Base-by-base conservation (phyloP, 768 basidiomycete species). In the Lactifluus echinatus region DNA sequence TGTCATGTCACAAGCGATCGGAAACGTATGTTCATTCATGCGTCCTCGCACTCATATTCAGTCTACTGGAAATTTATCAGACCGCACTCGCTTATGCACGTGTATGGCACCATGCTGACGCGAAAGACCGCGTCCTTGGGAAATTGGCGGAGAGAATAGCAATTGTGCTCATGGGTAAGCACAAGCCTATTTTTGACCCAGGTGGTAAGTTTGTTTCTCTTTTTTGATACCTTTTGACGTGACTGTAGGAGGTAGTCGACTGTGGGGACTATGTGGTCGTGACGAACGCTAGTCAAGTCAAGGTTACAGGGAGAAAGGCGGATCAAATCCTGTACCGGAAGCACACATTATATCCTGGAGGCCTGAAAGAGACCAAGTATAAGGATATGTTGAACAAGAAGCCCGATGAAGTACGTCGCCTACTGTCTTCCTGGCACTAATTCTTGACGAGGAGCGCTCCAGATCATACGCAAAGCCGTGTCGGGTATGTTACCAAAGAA, bases 401-500 rank as follows among this genome's bases (percentile, higher is more conserved):
- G 63, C 92, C 94, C 3, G 93, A 96, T 61, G 86, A 94, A 77
- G 94, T 93, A 64, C 66, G 84, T 73, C 42, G 19, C 28, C 33
- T 37, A 46, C 56, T 34, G 14, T 39, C 1, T 31, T 39, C 21
- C 50, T 53, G 2, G 29, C 37, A 54, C 29, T 28, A 31, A 48
- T 58, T 33, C 31, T 36, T 54, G n/a, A 31, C 57, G 14, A 17
- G 15, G 24, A 34, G 21, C 17, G 8, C 19, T 19, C 55, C 68
- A 99, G 96, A 90, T 98, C 64, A 92, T 99, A 56, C 84, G 92
- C 12, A 83, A 91, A 63, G 96, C 96, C 3, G 96, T 99, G 4
- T 89, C 95, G 11, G 92, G 95, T 65, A 99, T 99, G 96, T 77
- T 99, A 53, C 96, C 95, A 33, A 99, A 98, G 74, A 99, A 99